These are phyloP conservation scores for Rhipidocladum racemiflorum DNA, from an alignment of 176 grass and related monocot species.

Conservation along the genomic window DNA sequence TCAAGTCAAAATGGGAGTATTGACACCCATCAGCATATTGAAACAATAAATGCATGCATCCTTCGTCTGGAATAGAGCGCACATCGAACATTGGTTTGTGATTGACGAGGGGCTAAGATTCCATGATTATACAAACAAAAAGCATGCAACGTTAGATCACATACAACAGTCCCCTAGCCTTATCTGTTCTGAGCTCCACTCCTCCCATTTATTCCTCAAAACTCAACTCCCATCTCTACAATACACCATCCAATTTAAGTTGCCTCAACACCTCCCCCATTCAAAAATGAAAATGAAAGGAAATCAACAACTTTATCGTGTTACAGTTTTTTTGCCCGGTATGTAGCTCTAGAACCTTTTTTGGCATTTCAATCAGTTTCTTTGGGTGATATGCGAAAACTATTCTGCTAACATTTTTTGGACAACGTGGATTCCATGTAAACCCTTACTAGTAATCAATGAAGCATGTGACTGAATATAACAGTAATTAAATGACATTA, in stretches of 20 bases:
- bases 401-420: neutral
- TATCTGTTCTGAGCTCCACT: neutral
- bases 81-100: neutral
- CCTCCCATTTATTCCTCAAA: neutral
- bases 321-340: neutral
- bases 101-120: neutral
- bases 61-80: neutral
- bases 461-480: neutral
- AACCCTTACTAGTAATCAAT: neutral
- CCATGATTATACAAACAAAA: neutral
- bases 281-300: neutral
- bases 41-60: neutral
- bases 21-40: neutral
- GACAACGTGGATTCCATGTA: neutral
- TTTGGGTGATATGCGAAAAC: neutral
- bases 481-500: constrained; percentile 22
- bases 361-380: neutral
- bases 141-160: neutral
- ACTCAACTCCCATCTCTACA: neutral
- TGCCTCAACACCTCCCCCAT: neutral
- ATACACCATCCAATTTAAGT: neutral
- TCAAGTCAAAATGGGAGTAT: neutral
- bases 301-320: neutral
- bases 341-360: neutral
- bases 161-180: neutral